Evolutionary conservation across 2,329 filamentous ascomycete genomes (phyloP), one percentile per base, ranked within the genome.

Genomic region (Teratosphaeria viscida): DNA sequence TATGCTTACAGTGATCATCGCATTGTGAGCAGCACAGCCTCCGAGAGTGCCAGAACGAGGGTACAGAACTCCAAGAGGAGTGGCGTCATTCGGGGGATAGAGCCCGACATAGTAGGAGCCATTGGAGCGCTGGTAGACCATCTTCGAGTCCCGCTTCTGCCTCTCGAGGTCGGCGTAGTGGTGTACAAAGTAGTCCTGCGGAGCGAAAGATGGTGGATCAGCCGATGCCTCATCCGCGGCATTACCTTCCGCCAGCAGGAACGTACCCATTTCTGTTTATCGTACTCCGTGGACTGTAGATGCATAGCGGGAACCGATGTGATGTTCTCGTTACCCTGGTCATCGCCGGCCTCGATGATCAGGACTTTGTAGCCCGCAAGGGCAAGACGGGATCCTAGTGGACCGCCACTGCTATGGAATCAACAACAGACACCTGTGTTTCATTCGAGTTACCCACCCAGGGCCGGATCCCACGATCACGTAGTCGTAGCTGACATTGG

Each of bases 1-100:
- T 8, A 7, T 49, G 43, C 43, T 49, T 19, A 85, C 75, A 16
- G 80, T 77, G 55, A 87, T 80, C 53, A 85, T 71, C 6, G 82
- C 83, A 53, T 85, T 84, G 71, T 88, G 85, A 5, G 80, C 78
- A 0, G 81, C 79, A 70, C 82, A 85, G 4, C 83, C 83, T 57
- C 83, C 82, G 0, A 85, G 72, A 2, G 77, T 81, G 23, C 78
- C 81, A 2, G 81, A 76, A 14, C 84, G 78, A 10, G 83, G 83
- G 65, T 86, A 86, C 8, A 82, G 74, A 14, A 79, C 80, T 3
- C 84, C 84, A 63, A 80, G 75, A 62, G 77, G 71, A 3, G 67
- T 75, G 0, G 82, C 80, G 12, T 79, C 81, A 5, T 72, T 71
- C 0, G 83, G 83, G 66, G 81, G 82, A 59, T 76, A 73, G 6